phyloP scores from a whole-genome alignment of 148 eudicot genomes.

The Cornus suecica region DNA sequence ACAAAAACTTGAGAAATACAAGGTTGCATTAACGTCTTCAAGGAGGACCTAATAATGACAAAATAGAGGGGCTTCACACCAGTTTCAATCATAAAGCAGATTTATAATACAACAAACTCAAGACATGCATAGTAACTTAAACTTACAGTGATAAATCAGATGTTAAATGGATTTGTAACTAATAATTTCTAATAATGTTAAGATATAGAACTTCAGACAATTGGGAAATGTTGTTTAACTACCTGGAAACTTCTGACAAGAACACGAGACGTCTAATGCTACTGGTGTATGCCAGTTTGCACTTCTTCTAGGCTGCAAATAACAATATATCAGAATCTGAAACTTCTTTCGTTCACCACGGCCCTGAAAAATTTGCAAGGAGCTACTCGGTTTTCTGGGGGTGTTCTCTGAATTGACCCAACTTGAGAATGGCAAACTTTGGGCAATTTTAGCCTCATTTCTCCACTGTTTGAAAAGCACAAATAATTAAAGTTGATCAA shows the following conservation, averaged over 20 bases:
- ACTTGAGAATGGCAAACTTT: slow-evolving; percentile 37
- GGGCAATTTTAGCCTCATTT: slow-evolving; percentile 51
- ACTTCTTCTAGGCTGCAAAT: slow-evolving; percentile 27
- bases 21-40: neutral
- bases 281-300: slow-evolving; percentile 20
- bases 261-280: slow-evolving; percentile 42
- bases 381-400: slow-evolving; percentile 30
- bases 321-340: slow-evolving; percentile 27
- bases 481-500: neutral
- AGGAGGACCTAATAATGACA: neutral
- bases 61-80: neutral
- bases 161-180: neutral
- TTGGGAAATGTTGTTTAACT: slow-evolving; percentile 2
- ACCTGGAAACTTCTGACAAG: slow-evolving; percentile 54
- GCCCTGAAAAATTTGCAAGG: slow-evolving; percentile 32
- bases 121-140: neutral
- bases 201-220: neutral
- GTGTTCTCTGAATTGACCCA: slow-evolving; percentile 39
- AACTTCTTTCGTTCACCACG: slow-evolving; percentile 26
- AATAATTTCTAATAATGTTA: neutral
- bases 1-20: neutral
- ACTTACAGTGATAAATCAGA: neutral
- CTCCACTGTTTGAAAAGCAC: neutral
- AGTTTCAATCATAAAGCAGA: neutral
- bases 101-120: too few relatives aligned